Conservation (phyloP, 2,329 filamentous ascomycete species). For the Coleophoma eucalyptorum region DNA sequence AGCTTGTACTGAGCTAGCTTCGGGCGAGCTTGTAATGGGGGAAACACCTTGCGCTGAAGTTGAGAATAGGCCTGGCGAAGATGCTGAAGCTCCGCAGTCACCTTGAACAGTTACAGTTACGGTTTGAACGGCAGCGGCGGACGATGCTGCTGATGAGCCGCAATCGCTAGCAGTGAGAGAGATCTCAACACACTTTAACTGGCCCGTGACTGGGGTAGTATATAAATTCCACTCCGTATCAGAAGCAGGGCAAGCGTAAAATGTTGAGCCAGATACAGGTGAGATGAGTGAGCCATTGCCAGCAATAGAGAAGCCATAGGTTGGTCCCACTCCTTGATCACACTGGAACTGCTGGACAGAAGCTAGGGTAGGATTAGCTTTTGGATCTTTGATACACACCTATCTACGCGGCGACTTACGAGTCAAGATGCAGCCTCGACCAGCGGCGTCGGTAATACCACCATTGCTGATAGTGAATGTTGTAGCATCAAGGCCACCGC, state of each 20-base stretch:
- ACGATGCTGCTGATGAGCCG: conserved; percentile 7
- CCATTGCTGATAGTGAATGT: conserved; percentile 53
- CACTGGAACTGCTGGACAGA: conserved; percentile 27
- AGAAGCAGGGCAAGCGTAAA: conserved; percentile 57
- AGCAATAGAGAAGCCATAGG: conserved; percentile 51
- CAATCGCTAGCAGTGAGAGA: conserved; percentile 39
- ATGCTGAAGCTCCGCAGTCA: conserved; percentile 4
- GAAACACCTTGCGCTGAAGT: background rate
- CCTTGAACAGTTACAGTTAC: conserved; percentile 9
- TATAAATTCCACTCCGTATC: conserved; percentile 54
- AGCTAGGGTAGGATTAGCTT: conserved; percentile 3
- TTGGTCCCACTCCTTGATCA: conserved; percentile 47
- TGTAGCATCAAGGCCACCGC: conserved; percentile 40
- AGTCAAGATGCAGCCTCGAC: conserved; percentile 61
- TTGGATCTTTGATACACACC: background rate
- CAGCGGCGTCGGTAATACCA: conserved; percentile 49
- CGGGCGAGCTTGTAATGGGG: background rate
- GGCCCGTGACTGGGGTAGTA: conserved; percentile 31
- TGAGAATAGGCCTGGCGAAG: background rate
- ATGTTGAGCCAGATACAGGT: conserved; percentile 38
- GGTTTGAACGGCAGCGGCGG: background rate
- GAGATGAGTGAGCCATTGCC: conserved; percentile 48
- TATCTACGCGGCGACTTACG: conserved; percentile 28
- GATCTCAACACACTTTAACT: conserved; percentile 46
- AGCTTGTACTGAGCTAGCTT: background rate